Percentiles rank a stretch among this genome's conserved stretches.
phyloP scores from a whole-genome alignment of 306 rosid genomes.

The Argentina anserina region DNA sequence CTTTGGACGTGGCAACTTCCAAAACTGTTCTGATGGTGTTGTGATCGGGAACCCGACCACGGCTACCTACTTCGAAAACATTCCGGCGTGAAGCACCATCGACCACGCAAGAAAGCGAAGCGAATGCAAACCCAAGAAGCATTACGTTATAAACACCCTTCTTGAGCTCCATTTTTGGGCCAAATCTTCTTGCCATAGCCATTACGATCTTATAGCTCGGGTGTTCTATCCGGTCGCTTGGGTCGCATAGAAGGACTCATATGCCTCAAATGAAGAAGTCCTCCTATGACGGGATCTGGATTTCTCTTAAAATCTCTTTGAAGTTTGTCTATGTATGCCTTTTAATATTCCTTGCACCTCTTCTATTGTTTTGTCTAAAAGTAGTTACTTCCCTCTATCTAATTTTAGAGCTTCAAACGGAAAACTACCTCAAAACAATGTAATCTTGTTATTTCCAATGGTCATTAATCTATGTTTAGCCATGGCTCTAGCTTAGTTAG shows the following conservation, averaged over 20 bases:
- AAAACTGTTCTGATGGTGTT: neutral
- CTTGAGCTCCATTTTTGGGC: neutral
- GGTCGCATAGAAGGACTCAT: constrained; percentile 19
- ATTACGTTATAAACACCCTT: neutral
- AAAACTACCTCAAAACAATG: constrained; percentile 3
- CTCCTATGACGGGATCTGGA: constrained; percentile 16
- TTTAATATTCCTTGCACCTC: neutral
- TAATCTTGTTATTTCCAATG: neutral
- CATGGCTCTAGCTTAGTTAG: neutral
- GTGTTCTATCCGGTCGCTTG: neutral
- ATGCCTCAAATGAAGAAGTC: constrained; percentile 17
- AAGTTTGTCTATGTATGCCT: neutral
- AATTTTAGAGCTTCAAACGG: constrained; percentile 2
- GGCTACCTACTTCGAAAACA: neutral
- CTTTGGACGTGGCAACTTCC: constrained; percentile 2
- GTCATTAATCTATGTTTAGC: neutral
- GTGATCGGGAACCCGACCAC: neutral
- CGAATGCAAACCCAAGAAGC: constrained; percentile 12
- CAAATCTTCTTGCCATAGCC: constrained; percentile 7
- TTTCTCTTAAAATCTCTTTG: constrained; percentile 5
- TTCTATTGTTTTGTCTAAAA: neutral
- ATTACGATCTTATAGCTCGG: neutral
- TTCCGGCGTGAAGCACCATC: constrained; percentile 6
- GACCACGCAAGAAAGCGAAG: constrained; percentile 9
- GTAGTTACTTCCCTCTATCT: neutral